Evolutionary conservation across 2,329 filamentous ascomycete genomes (phyloP).

Genomic region (Arthrobotrys iridis): DNA sequence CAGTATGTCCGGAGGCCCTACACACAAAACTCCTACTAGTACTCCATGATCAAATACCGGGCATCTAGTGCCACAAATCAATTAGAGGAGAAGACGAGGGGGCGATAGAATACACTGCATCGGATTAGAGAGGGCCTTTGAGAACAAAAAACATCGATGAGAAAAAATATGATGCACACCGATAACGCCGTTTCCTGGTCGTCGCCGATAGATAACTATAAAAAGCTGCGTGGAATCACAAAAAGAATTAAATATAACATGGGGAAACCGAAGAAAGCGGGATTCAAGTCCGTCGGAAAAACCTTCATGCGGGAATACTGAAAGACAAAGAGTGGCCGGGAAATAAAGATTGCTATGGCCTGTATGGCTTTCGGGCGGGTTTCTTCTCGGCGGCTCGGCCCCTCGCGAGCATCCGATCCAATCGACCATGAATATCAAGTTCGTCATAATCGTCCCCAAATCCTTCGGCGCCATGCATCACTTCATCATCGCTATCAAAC

Average conservation of each 20-base stretch:
- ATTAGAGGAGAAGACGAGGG: neutral
- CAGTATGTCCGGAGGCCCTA: no score
- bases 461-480: neutral
- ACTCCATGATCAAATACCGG: no score
- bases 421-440: neutral
- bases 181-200: constrained; percentile 13
- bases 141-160: neutral
- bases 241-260: neutral
- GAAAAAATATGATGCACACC: neutral
- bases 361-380: no score
- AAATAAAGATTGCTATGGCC: no score
- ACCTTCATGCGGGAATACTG: no score
- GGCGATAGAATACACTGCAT: neutral
- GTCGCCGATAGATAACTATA: constrained; percentile 3
- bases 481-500: neutral
- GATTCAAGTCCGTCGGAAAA: no score
- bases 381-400: no score
- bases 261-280: neutral
- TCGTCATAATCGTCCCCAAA: neutral
- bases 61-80: no score
- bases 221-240: neutral
- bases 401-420: neutral
- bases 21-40: no score
- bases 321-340: no score
- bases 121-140: neutral